These are phyloP conservation scores for Alternaria ventricosa DNA, from an alignment of 2,329 filamentous ascomycete species.

Conservation along the genomic window DNA sequence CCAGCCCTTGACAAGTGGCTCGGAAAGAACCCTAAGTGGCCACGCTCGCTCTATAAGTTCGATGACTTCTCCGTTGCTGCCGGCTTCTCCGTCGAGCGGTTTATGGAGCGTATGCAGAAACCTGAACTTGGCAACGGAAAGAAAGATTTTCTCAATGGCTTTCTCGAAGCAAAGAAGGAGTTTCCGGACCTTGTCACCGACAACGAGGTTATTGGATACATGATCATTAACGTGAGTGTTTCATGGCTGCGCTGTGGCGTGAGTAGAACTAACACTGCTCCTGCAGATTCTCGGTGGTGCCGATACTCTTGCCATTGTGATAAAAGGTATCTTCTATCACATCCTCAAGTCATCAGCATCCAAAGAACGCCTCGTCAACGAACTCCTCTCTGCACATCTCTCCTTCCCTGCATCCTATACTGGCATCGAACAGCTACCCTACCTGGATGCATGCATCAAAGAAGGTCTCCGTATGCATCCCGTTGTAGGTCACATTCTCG, in stretches of 20 bases:
- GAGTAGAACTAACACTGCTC: neutral
- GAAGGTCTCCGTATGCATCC: slow-evolving; percentile 56
- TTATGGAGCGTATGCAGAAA: slow-evolving; percentile 29
- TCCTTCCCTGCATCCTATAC: slow-evolving; percentile 27
- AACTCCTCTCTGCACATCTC: slow-evolving; percentile 28
- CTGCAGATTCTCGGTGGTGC: slow-evolving; percentile 39
- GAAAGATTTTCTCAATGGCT: slow-evolving; percentile 31
- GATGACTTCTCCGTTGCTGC: slow-evolving; percentile 32
- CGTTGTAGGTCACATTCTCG: slow-evolving; percentile 38
- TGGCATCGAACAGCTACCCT: slow-evolving; percentile 44
- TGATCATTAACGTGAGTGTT: slow-evolving; percentile 40
- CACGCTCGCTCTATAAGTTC: slow-evolving; percentile 27
- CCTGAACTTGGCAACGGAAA: slow-evolving; percentile 21
- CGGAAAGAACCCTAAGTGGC: slow-evolving; percentile 28
- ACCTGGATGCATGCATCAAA: slow-evolving; percentile 56
- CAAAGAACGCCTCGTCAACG: slow-evolving; percentile 27
- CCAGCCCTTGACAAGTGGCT: slow-evolving; percentile 37
- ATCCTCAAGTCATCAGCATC: slow-evolving; percentile 28
- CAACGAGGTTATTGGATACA: slow-evolving; percentile 40
- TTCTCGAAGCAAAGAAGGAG: slow-evolving; percentile 26
- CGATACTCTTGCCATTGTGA: slow-evolving; percentile 36
- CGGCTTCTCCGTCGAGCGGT: slow-evolving; percentile 24
- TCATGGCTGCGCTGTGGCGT: neutral
- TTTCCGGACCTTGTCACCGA: slow-evolving; percentile 31
- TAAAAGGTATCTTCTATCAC: slow-evolving; percentile 36